Evolutionary conservation across 345 rosid genomes (phyloP), one percentile per base, ranked within the genome.

Genomic region (Corchorus olitorius): DNA sequence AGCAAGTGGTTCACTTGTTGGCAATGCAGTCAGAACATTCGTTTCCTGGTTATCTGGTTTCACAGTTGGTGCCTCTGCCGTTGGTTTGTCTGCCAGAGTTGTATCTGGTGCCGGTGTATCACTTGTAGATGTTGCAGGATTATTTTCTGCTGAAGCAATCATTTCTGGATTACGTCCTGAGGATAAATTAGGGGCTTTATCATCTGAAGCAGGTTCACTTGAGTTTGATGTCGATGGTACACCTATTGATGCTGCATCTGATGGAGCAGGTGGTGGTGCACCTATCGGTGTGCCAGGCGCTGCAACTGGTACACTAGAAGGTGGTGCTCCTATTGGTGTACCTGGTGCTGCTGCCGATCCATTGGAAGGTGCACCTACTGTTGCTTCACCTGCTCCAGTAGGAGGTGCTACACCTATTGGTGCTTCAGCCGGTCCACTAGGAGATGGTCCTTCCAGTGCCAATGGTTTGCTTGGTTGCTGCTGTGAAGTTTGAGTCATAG

Each of bases 401-500:
- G 86, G 77, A 4, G 70, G 77, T 53, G 81, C 71, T 72, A 86
- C 83, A 66, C 74, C 82, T 16, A 77, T 71, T 50, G 69, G 67
- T 58, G 88, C 69, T 54, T 76, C 67, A 56, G 81, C 80, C 49
- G 88, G 63, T 55, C 82, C 78, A 53, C 87, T 78, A 22, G 85
- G 34, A 22, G 93, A 91, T 50, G 97, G 82, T 74, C 90, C 93
- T 79, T 91, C 96, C 70, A 88, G 35, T 16, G 79, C 80, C 80
- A 88, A 75, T 43, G 89, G 91, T 73, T 89, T 88, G 59, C 82
- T 75, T 75, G 91, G 88, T 75, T 88, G 93, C 75, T 77, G 91
- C 85, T 87, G 92, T 59, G 89, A 61, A 79, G 71, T 83, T 66
- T 80, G 89, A 0, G 80, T 41, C 6, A 76, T 82, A 48, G 86